Evolutionary conservation across 192 early-diverging fungal species (phyloP).

Genomic region (Coemansia sp.): DNA sequence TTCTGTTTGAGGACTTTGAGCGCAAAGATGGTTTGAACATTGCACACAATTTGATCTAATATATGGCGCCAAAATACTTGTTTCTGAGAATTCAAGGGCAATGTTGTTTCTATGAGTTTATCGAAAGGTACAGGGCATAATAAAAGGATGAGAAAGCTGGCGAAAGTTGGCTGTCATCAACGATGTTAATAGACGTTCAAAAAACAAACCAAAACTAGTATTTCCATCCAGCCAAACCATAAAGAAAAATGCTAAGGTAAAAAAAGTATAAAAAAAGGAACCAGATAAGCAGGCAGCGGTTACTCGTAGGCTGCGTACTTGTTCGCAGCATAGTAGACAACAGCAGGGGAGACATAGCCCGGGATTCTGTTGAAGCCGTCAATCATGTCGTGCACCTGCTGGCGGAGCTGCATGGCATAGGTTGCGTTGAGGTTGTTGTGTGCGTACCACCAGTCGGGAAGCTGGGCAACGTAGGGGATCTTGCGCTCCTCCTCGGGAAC

Average conservation of each 20-base stretch:
- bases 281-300: background rate
- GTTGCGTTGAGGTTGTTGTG: constrained; percentile 53
- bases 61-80: no score
- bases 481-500: constrained; percentile 48
- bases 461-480: constrained; percentile 41
- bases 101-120: no score
- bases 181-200: no score
- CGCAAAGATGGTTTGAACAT: no score
- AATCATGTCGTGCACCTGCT: constrained; percentile 49
- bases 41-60: no score
- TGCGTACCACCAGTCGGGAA: constrained; percentile 50
- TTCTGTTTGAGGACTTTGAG: no score
- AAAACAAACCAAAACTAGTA: no score
- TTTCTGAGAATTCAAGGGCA: no score
- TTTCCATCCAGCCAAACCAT: background rate
- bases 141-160: no score
- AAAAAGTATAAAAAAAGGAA: background rate
- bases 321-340: constrained; percentile 46
- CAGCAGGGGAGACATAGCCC: constrained; percentile 50
- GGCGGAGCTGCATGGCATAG: constrained; percentile 43
- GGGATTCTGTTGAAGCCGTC: constrained; percentile 51
- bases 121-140: no score
- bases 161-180: no score
- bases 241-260: background rate
- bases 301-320: constrained; percentile 40